A percentile compares a stretch with the other conserved stretches of the same genome.
These are phyloP conservation scores for Boletus semigastroideus DNA, from an alignment of 1,284 basidiomycete genomes.

Conservation along the genomic window DNA sequence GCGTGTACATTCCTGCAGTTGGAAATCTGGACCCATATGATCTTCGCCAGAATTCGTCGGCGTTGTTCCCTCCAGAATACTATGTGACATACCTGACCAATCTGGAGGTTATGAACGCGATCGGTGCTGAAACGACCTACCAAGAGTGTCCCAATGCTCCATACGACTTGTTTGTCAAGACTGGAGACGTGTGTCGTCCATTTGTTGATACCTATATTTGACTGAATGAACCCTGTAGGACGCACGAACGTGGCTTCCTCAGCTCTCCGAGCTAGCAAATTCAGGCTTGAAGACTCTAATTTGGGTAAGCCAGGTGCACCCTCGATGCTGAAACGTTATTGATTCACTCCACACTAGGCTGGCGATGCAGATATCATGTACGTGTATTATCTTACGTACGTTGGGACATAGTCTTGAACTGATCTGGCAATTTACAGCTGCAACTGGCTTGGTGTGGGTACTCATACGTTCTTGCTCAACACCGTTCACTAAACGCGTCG, in stretches of 20 bases:
- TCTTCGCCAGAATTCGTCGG: slow-evolving; percentile 53
- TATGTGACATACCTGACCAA: slow-evolving; percentile 48
- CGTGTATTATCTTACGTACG: not conserved
- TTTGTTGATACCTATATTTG: slow-evolving; percentile 12
- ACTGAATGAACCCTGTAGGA: slow-evolving; percentile 35
- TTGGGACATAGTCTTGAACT: not conserved
- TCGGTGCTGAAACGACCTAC: slow-evolving; percentile 53
- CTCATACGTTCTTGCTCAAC: not conserved
- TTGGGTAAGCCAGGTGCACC: slow-evolving; percentile 44
- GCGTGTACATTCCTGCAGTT: slow-evolving; percentile 50
- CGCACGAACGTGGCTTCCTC: slow-evolving; percentile 53
- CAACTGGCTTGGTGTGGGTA: slow-evolving; percentile 57
- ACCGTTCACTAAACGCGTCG: not conserved
- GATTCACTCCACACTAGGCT: slow-evolving; percentile 38
- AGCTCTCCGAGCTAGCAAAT: slow-evolving; percentile 51
- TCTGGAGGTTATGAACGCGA: slow-evolving; percentile 38
- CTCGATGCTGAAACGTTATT: not conserved
- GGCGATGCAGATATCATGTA: slow-evolving; percentile 57
- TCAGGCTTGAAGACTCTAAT: slow-evolving; percentile 55
- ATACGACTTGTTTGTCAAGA: slow-evolving; percentile 39
- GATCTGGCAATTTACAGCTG: slow-evolving; percentile 39
- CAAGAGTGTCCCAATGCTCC: slow-evolving; percentile 39
- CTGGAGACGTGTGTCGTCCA: slow-evolving; percentile 35
- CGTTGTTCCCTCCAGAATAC: slow-evolving; percentile 56
- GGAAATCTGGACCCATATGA: slow-evolving; percentile 55